phyloP scores from a whole-genome alignment of 2,329 filamentous ascomycete species.

The Dothideomycetes sp. region DNA sequence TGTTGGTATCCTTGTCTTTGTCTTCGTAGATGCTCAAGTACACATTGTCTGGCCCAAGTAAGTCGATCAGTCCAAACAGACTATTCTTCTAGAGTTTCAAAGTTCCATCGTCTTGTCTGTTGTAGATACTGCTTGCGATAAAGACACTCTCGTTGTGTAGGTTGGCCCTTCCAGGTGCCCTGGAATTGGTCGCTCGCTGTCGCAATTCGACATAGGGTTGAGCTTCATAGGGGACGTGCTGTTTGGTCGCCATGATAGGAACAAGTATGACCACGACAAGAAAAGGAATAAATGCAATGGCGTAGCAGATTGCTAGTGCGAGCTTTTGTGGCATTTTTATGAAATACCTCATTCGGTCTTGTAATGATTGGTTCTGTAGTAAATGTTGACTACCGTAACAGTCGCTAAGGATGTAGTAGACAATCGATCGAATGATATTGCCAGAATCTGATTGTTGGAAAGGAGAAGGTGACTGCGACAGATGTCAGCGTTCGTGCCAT shows the following conservation, averaged over 20 bases:
- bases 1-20: constrained; percentile 28
- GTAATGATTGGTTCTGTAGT: too few relatives aligned
- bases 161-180: constrained; percentile 38
- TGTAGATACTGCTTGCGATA: constrained; percentile 63
- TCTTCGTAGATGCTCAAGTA: constrained; percentile 69
- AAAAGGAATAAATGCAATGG: neutral
- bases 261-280: constrained; percentile 24
- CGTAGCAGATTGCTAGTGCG: constrained; percentile 4
- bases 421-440: too few relatives aligned
- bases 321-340: too few relatives aligned
- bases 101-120: constrained; percentile 51
- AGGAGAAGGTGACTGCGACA: too few relatives aligned
- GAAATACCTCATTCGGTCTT: too few relatives aligned
- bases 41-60: constrained; percentile 59
- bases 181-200: constrained; percentile 23
- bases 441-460: too few relatives aligned
- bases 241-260: constrained; percentile 41
- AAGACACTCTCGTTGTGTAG: constrained; percentile 57
- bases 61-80: constrained; percentile 52
- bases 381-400: too few relatives aligned
- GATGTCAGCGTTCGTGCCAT: too few relatives aligned
- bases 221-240: constrained; percentile 48
- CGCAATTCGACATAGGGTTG: constrained; percentile 41
- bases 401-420: too few relatives aligned
- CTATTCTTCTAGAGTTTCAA: constrained; percentile 55